These are phyloP conservation scores for Thielaviopsis ethacetica DNA, from an alignment of 2,329 filamentous ascomycete genomes.

Conservation along the genomic window DNA sequence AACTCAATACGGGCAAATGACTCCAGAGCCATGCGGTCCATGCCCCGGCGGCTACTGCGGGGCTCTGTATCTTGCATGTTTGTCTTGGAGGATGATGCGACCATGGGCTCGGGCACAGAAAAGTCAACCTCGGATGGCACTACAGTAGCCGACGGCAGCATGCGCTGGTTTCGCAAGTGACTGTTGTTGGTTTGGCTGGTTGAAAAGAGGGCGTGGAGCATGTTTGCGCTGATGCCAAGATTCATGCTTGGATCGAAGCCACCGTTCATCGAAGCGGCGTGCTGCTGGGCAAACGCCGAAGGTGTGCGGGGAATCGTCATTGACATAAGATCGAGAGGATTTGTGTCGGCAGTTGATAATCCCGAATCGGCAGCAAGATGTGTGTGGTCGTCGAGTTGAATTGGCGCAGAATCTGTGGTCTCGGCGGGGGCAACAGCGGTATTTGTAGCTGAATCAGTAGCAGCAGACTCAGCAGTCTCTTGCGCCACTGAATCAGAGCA, in stretches of 20 bases:
- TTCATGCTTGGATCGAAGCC: neutral
- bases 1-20: slow-evolving; percentile 50
- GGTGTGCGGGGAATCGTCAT: slow-evolving; percentile 10
- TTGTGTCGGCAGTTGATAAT: neutral
- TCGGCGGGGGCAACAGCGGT: neutral
- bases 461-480: neutral
- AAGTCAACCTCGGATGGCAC: slow-evolving; percentile 8
- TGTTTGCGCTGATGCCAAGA: slow-evolving; percentile 1
- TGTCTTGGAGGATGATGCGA: slow-evolving; percentile 1
- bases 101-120: neutral
- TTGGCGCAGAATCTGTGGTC: neutral
- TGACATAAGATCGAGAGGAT: slow-evolving; percentile 2
- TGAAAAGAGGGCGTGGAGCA: slow-evolving; percentile 3
- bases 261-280: slow-evolving; percentile 1
- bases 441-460: neutral
- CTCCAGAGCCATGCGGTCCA: slow-evolving; percentile 23
- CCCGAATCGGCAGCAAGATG: neutral
- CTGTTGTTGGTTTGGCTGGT: neutral
- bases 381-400: neutral
- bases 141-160: slow-evolving; percentile 6
- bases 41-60: neutral
- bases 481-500: neutral
- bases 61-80: neutral
- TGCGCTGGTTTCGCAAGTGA: slow-evolving; percentile 2
- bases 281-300: slow-evolving; percentile 9